Conservation (phyloP, 2,329 filamentous ascomycete species). For the Blastomyces percursus region DNA sequence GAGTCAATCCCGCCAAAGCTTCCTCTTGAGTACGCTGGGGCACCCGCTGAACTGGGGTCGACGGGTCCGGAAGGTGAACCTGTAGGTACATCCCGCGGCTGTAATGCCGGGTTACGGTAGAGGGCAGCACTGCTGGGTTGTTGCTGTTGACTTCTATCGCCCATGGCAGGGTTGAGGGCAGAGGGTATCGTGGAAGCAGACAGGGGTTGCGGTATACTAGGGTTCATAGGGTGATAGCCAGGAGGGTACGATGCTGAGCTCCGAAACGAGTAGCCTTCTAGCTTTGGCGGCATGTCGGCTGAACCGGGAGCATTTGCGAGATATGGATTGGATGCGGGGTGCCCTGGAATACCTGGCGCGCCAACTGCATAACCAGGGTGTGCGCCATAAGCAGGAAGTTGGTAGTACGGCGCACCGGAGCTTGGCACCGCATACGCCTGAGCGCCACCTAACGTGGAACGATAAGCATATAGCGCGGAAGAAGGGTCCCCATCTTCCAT, state of each 20-base stretch:
- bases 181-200: slow-evolving; percentile 9
- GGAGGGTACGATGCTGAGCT: slow-evolving; percentile 23
- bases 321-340: slow-evolving; percentile 29
- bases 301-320: slow-evolving; percentile 24
- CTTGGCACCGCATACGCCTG: slow-evolving; percentile 24
- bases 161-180: slow-evolving; percentile 14
- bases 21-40: slow-evolving; percentile 24
- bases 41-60: slow-evolving; percentile 27
- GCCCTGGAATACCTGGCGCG: slow-evolving; percentile 21
- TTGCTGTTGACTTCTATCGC: slow-evolving; percentile 29
- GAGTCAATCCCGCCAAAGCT: slow-evolving; percentile 30
- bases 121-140: slow-evolving; percentile 23
- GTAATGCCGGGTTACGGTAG: slow-evolving; percentile 33
- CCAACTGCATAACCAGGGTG: slow-evolving; percentile 30
- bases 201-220: slow-evolving; percentile 21
- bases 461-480: slow-evolving; percentile 33
- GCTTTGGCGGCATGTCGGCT: slow-evolving; percentile 24
- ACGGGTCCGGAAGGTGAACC: slow-evolving; percentile 31
- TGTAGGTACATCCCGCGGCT: slow-evolving; percentile 28
- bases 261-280: slow-evolving; percentile 31
- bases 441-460: slow-evolving; percentile 27
- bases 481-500: slow-evolving; percentile 31
- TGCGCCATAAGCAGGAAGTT: slow-evolving; percentile 10
- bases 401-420: slow-evolving; percentile 18
- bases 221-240: slow-evolving; percentile 23